Percentiles rank a stretch among this genome's conserved stretches.
These are phyloP conservation scores for Pyrenophora graminea DNA, from an alignment of 2,329 filamentous ascomycete species.

Conservation along the genomic window DNA sequence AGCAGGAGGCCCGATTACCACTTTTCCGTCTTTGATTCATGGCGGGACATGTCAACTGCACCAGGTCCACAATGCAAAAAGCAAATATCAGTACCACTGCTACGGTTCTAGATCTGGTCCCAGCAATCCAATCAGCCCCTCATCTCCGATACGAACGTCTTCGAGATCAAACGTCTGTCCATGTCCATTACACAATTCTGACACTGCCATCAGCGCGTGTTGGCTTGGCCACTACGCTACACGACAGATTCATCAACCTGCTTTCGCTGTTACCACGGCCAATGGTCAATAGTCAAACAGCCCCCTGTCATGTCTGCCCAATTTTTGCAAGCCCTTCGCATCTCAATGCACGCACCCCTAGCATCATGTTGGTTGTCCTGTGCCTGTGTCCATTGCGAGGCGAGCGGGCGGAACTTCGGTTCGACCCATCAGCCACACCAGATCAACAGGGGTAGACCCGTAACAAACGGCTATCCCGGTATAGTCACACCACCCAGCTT, in stretches of 20 bases:
- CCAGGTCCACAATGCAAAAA: conserved; percentile 5
- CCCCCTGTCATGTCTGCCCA: conserved; percentile 1
- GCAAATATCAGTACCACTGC: conserved; percentile 6
- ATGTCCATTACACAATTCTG: conserved; percentile 2
- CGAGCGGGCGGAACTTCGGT: conserved; percentile 13
- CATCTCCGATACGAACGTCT: background rate
- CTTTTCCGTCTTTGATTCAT: background rate
- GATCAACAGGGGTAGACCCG: conserved; percentile 1
- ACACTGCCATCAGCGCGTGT: conserved; percentile 3
- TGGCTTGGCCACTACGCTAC: conserved; percentile 3
- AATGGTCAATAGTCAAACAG: conserved; percentile 1
- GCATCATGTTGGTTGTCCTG: conserved; percentile 1
- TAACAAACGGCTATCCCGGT: conserved; percentile 12
- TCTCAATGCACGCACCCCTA: conserved; percentile 2
- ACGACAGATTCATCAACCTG: background rate
- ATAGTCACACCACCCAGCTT: background rate
- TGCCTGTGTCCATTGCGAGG: background rate
- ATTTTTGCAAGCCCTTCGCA: conserved; percentile 4
- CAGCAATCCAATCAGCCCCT: conserved; percentile 7
- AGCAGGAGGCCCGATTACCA: no score
- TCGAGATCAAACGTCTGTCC: background rate
- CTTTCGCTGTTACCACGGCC: background rate
- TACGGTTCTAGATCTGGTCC: conserved; percentile 1
- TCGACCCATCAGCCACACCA: conserved; percentile 7
- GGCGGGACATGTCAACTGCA: background rate